phyloP scores from a whole-genome alignment of 495 filamentous ascomycete genomes.

The Aspergillus sparsus region DNA sequence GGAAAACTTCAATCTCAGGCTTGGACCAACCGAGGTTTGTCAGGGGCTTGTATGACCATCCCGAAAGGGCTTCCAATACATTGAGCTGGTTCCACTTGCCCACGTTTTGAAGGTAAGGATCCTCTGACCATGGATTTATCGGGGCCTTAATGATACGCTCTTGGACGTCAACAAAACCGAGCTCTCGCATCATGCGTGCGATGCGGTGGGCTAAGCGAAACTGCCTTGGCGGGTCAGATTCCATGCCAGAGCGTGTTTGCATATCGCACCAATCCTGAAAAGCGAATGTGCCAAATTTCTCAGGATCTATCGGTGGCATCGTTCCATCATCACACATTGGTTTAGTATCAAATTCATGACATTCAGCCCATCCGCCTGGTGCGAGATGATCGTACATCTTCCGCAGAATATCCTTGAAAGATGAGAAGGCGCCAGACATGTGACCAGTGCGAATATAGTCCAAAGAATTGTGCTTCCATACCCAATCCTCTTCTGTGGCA shows the following conservation, averaged over 20 bases:
- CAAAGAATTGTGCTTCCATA: constrained; percentile 47
- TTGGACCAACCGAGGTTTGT: constrained; percentile 49
- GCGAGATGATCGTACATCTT: constrained; percentile 52
- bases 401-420: constrained; percentile 42
- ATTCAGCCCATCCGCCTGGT: constrained; percentile 68
- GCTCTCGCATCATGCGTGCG: constrained; percentile 56
- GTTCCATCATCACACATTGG: constrained; percentile 62
- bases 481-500: constrained; percentile 52
- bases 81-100: constrained; percentile 47
- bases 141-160: constrained; percentile 58
- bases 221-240: constrained; percentile 52
- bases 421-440: constrained; percentile 44
- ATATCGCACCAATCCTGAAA: constrained; percentile 56
- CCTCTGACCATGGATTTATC: constrained; percentile 59
- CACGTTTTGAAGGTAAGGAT: constrained; percentile 52
- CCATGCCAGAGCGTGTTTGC: constrained; percentile 47
- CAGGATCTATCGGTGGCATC: constrained; percentile 49
- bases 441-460: constrained; percentile 51
- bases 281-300: constrained; percentile 43
- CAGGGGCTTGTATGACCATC: constrained; percentile 50
- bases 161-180: constrained; percentile 65
- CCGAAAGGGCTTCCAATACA: constrained; percentile 45
- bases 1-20: constrained; percentile 56
- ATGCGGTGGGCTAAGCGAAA: constrained; percentile 53
- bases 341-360: constrained; percentile 60